Evolutionary conservation across 352 stramenopile species (phyloP).

Genomic region (Thalassiosira delicatula): DNA sequence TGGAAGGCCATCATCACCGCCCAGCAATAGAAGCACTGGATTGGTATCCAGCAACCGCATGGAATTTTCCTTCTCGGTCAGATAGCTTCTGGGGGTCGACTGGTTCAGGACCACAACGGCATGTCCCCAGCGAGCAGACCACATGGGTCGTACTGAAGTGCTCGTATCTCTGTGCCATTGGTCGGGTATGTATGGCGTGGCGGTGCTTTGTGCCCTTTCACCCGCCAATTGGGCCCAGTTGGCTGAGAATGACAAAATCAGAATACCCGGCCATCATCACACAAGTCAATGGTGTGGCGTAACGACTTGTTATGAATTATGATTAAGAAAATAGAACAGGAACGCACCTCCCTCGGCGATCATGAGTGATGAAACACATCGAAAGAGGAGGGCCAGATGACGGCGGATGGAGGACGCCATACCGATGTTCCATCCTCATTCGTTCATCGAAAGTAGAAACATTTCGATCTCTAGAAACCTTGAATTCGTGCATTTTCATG

Average conservation of each 20-base stretch:
- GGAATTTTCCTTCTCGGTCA: slow-evolving; percentile 65
- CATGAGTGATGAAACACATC: too few species aligned
- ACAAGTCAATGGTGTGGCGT: too few species aligned
- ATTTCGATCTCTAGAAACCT: too few species aligned
- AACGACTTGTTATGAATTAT: slow-evolving; percentile 19
- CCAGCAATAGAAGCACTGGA: slow-evolving; percentile 71
- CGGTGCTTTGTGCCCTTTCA: slow-evolving; percentile 63
- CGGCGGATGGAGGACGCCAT: slow-evolving; percentile 4
- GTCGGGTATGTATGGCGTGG: slow-evolving; percentile 72
- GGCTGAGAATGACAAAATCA: slow-evolving; percentile 8
- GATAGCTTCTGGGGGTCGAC: slow-evolving; percentile 46
- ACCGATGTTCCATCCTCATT: slow-evolving; percentile 3
- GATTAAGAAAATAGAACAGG: background rate
- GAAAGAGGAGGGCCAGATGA: slow-evolving; percentile 17
- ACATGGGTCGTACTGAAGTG: slow-evolving; percentile 66
- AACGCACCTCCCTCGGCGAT: slow-evolving; percentile 37
- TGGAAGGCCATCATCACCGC: slow-evolving; percentile 76
- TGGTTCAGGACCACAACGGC: slow-evolving; percentile 63
- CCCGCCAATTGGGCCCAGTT: slow-evolving; percentile 80
- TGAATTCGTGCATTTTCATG: too few species aligned
- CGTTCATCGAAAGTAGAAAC: too few species aligned
- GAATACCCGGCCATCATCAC: background rate
- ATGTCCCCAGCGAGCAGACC: slow-evolving; percentile 68
- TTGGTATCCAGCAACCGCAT: slow-evolving; percentile 26
- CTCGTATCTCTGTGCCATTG: slow-evolving; percentile 47